Conservation (phyloP, 768 basidiomycete genomes). For the Termitomyces sp. region DNA sequence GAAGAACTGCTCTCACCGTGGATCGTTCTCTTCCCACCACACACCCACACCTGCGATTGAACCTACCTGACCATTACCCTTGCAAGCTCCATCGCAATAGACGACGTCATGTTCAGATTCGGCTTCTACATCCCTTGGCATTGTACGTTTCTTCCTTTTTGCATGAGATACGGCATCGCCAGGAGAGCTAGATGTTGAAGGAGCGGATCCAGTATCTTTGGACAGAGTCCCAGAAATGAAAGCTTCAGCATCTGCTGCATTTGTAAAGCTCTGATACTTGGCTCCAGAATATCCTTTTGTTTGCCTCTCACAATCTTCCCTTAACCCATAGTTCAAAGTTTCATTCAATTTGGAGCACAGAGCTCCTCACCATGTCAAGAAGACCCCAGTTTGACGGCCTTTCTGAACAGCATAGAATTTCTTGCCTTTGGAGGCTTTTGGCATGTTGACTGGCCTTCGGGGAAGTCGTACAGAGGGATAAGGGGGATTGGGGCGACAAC, state of each 20-base stretch:
- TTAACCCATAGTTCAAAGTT: slow-evolving; percentile 26
- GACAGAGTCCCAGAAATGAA: slow-evolving; percentile 38
- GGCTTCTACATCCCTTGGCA: slow-evolving; percentile 26
- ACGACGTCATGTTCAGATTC: slow-evolving; percentile 49
- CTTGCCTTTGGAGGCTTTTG: slow-evolving; percentile 34
- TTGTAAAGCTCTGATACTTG: slow-evolving; percentile 66
- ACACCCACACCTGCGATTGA: slow-evolving; percentile 84
- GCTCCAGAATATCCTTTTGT: slow-evolving; percentile 63
- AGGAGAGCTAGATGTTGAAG: not conserved
- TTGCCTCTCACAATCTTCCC: slow-evolving; percentile 73
- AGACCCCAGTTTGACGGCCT: slow-evolving; percentile 69
- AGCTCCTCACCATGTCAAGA: slow-evolving; percentile 57
- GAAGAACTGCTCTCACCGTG: slow-evolving; percentile 41
- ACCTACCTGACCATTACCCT: slow-evolving; percentile 69
- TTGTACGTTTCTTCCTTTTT: slow-evolving; percentile 35
- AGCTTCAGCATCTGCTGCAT: slow-evolving; percentile 51
- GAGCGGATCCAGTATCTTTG: not conserved
- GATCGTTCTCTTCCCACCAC: slow-evolving; percentile 77
- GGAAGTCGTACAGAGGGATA: not conserved
- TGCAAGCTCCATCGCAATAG: slow-evolving; percentile 87
- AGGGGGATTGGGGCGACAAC: not conserved
- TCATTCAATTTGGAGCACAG: slow-evolving; percentile 7
- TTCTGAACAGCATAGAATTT: slow-evolving; percentile 70
- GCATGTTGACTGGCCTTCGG: slow-evolving; percentile 9
- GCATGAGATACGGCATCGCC: not conserved